These are phyloP conservation scores for Biancaea sappan DNA, from an alignment of 306 rosid species.

Conservation along the genomic window DNA sequence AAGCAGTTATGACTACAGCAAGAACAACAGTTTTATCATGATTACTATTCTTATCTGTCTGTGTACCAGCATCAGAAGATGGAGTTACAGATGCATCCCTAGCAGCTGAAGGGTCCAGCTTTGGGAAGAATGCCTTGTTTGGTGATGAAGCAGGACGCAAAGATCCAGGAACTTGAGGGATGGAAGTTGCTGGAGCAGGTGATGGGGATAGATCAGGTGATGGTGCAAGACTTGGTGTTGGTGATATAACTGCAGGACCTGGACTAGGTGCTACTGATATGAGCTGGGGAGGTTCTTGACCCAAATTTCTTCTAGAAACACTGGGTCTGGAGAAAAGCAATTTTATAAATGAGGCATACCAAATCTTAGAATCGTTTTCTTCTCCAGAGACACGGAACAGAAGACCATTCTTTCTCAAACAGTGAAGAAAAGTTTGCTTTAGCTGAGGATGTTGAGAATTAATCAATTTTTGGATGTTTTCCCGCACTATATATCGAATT, in stretches of 20 bases:
- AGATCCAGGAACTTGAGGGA: constrained; percentile 22
- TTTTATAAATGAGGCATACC: constrained; percentile 43
- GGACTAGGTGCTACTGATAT: constrained; percentile 30
- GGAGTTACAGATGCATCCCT: background rate
- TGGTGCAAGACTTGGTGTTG: constrained; percentile 6
- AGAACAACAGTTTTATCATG: constrained; percentile 33
- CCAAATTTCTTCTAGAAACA: constrained; percentile 62
- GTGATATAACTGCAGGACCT: constrained; percentile 31
- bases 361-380: constrained; percentile 53
- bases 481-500: constrained; percentile 41
- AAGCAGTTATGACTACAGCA: constrained; percentile 60
- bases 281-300: constrained; percentile 36
- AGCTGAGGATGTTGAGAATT: constrained; percentile 52
- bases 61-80: constrained; percentile 9
- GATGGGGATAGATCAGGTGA: background rate
- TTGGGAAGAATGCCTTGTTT: constrained; percentile 11
- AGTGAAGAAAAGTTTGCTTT: constrained; percentile 58
- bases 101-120: background rate
- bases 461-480: constrained; percentile 49
- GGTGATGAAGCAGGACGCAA: constrained; percentile 17
- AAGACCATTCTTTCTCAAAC: constrained; percentile 55
- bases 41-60: constrained; percentile 20
- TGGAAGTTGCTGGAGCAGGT: background rate
- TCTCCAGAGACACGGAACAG: constrained; percentile 49
- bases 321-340: constrained; percentile 40